Percentiles rank a stretch among this genome's conserved stretches.
phyloP scores from a whole-genome alignment of 345 rosid species.

The Hibiscus trionum region DNA sequence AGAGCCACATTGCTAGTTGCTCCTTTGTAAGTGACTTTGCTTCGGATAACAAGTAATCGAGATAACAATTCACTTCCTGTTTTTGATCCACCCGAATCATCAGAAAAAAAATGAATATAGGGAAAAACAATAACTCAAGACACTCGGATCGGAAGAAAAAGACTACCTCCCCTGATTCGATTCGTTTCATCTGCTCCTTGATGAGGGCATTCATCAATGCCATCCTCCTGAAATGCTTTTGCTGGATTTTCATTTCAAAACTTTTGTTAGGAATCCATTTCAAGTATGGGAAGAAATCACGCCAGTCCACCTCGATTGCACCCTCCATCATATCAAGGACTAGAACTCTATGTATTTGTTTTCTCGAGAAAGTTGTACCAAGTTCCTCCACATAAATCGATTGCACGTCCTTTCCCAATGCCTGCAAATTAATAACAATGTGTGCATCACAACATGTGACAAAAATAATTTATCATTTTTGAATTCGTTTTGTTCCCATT shows the following conservation, averaged over 20 bases:
- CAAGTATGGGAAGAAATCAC: conserved; percentile 88
- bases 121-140: background rate
- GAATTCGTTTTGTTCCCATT: background rate
- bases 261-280: conserved; percentile 69
- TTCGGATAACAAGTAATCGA: conserved; percentile 54
- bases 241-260: conserved; percentile 43
- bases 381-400: conserved; percentile 66
- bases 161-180: conserved; percentile 46
- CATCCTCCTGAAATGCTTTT: conserved; percentile 41
- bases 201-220: conserved; percentile 67
- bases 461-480: background rate
- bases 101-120: background rate
- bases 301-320: conserved; percentile 84
- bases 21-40: conserved; percentile 50
- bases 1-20: conserved; percentile 51
- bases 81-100: background rate
- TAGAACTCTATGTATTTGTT: conserved; percentile 42
- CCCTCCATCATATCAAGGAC: conserved; percentile 76
- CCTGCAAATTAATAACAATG: conserved; percentile 25
- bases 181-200: conserved; percentile 35
- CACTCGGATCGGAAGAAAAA: background rate
- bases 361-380: conserved; percentile 44
- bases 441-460: background rate
- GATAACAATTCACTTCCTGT: conserved; percentile 52
- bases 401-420: conserved; percentile 54